Evolutionary conservation across 2,329 filamentous ascomycete genomes (phyloP).

Genomic region (Cytospora piceae): DNA sequence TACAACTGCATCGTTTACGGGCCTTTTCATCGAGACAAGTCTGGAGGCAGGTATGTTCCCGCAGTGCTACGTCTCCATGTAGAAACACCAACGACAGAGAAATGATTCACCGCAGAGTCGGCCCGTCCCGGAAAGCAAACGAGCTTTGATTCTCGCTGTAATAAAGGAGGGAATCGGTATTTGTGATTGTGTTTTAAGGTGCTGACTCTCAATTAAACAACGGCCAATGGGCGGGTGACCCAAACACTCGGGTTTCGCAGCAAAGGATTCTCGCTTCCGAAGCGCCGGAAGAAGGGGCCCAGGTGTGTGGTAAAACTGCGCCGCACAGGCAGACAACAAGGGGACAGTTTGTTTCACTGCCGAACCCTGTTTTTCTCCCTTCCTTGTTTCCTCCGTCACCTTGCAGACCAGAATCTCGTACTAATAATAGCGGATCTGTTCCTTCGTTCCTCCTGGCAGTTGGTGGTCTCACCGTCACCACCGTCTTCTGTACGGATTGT

Average conservation of each 20-base stretch:
- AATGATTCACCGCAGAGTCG: background rate
- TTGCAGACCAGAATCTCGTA: background rate
- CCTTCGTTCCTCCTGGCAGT: background rate
- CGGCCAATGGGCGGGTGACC: conserved; percentile 15
- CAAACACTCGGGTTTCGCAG: conserved; percentile 21
- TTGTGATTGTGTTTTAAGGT: conserved; percentile 9
- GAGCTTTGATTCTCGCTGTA: background rate
- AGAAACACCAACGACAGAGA: background rate
- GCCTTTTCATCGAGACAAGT: background rate
- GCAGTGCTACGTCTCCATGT: background rate
- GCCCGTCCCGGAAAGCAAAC: background rate
- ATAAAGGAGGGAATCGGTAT: background rate
- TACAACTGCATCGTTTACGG: background rate
- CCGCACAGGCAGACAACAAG: conserved; percentile 4
- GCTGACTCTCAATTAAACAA: conserved; percentile 10
- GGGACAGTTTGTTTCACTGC: background rate
- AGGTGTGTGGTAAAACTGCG: conserved; percentile 8
- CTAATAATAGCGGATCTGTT: background rate
- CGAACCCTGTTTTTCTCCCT: background rate
- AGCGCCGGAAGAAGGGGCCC: conserved; percentile 17
- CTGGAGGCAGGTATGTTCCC: background rate
- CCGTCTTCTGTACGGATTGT: background rate
- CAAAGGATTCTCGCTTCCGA: conserved; percentile 24
- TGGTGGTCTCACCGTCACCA: background rate
- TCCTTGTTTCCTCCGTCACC: background rate